Evolutionary conservation across 2,329 filamentous ascomycete genomes (phyloP).

Genomic region (Xylaria hypoxylon): DNA sequence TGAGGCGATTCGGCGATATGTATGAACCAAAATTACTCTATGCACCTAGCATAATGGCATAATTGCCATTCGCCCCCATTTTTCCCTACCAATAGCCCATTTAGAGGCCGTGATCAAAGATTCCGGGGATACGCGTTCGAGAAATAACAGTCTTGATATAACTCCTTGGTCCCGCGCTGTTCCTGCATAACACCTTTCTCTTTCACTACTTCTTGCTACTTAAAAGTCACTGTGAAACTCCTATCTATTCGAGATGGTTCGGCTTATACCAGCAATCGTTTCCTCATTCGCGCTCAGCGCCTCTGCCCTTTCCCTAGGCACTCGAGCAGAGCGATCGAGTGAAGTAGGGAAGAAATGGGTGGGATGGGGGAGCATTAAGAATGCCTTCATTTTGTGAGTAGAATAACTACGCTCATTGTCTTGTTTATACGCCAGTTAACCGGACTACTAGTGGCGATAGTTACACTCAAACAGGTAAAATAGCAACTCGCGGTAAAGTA

Average conservation of each 20-base stretch:
- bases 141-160: conserved; percentile 19
- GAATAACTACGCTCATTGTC: conserved; percentile 28
- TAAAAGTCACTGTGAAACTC: not conserved
- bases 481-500: not conserved
- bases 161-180: not conserved
- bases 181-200: not conserved
- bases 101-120: not conserved
- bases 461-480: conserved; percentile 50
- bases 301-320: conserved; percentile 16
- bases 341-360: conserved; percentile 46
- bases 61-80: not conserved
- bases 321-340: not conserved
- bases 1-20: not conserved
- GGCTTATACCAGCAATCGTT: conserved; percentile 10
- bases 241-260: conserved; percentile 24
- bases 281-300: conserved; percentile 32
- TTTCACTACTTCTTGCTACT: not conserved
- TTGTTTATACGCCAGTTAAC: conserved; percentile 14
- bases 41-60: conserved; percentile 12
- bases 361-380: conserved; percentile 54
- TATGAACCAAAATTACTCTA: not conserved
- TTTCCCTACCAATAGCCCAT: conserved; percentile 25
- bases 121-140: not conserved
- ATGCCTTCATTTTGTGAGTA: conserved; percentile 58
- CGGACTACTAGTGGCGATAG: conserved; percentile 49